phyloP scores from a whole-genome alignment of 2,329 filamentous ascomycete genomes.

The Neospermospora avenae region DNA sequence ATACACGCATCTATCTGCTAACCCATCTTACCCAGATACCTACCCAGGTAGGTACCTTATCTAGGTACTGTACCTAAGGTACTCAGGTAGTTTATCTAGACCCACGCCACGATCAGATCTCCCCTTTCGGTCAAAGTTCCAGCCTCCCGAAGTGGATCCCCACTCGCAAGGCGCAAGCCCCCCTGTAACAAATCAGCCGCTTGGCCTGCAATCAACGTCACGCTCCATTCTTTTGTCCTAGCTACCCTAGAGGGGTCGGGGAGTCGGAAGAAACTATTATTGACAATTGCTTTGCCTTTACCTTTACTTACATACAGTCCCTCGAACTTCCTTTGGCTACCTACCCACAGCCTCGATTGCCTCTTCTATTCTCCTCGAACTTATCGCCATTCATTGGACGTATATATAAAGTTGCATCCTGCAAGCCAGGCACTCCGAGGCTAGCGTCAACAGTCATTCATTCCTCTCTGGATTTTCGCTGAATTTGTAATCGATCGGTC shows the following conservation, averaged over 20 bases:
- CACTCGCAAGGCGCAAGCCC: neutral
- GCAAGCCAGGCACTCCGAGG: neutral
- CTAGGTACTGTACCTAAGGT: neutral
- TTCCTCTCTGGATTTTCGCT: neutral
- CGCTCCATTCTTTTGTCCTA: neutral
- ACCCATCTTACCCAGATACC: neutral
- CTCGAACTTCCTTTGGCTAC: no score
- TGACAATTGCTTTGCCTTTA: neutral
- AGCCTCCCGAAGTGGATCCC: neutral
- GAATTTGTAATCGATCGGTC: neutral
- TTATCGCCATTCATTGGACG: neutral
- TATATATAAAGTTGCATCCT: neutral
- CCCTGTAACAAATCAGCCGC: neutral
- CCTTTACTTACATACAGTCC: no score
- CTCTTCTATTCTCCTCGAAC: neutral
- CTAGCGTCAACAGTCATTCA: constrained; percentile 1
- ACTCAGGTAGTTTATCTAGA: neutral
- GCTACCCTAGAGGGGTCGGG: neutral
- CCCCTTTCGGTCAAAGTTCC: neutral
- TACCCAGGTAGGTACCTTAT: no score
- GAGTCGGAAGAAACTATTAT: neutral
- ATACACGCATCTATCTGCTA: neutral
- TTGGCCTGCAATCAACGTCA: constrained; percentile 3
- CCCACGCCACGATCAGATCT: neutral
- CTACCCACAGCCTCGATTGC: neutral